Base-by-base conservation (phyloP, 176 grass and related monocot species). In the maize (Zea mays) region DNA sequence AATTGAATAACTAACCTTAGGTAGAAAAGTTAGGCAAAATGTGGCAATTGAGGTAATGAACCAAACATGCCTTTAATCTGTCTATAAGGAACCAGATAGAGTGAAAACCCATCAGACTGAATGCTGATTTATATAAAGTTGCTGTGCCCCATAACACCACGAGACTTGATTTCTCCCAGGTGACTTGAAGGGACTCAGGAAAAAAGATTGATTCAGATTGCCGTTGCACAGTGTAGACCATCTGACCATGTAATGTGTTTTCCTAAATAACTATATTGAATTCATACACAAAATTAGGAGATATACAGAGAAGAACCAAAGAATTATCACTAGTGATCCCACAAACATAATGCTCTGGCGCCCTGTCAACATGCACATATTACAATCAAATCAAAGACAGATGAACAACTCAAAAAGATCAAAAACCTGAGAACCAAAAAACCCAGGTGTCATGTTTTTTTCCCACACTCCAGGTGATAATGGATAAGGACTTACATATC, bases 271-370 rank as follows among this genome's bases (percentile, higher is more conserved):
- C 40, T 73, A 83, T 61, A 83, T 19, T 72, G 27, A 71, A 78
- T 82, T 43, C 40, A 78, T 67, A 73, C 57, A 71, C 50, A 68
- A 58, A 77, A 63, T 40, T 36, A 8, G 47, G 76, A 71, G 40
- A 51, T 47, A 64, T 35, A 69, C 71, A 73, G 16, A 51, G 37
- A 76, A 54, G 38, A 82, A 87, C 40, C 72, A 82, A 83, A 82
- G 67, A 87, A 82, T 78, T 59, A 51, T 82, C 61, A 60, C 34
- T 67, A 67, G 59, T 51, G 7, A 59, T 66, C 46, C 42, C 17
- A 55, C n/a, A 59, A 65, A 64, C 34, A 73, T 59, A 15, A 44
- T 10, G 15, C n/a, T 51, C 77, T 82, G 44, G 63, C 0, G 27
- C 15, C 68, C 58, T 57, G 51, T 15, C 21, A 49, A 43, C 80